Evolutionary conservation across 176 grass and related monocot species (phyloP).

Genomic region (Saccharum officinarum): DNA sequence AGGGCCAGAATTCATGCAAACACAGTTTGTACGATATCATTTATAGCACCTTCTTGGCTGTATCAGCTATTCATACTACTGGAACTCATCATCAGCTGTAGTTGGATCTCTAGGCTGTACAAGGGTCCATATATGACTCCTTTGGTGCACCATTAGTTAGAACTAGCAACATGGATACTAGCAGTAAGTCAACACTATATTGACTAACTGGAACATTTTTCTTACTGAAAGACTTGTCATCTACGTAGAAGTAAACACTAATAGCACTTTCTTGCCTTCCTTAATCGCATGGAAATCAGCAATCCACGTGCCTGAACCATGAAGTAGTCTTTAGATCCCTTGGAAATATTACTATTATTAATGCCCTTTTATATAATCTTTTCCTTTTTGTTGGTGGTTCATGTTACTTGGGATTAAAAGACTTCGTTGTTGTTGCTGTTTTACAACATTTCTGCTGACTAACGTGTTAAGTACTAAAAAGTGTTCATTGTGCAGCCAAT

Average conservation of each 20-base stretch:
- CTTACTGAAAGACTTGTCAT: conserved; percentile 5
- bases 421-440: not conserved
- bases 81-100: conserved; percentile 5
- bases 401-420: not conserved
- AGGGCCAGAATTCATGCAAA: conserved; percentile 17
- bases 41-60: not conserved
- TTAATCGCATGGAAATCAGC: not conserved
- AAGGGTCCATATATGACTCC: not conserved
- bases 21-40: not conserved
- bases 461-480: conserved; percentile 25
- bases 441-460: conserved; percentile 26
- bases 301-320: not conserved
- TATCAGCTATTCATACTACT: conserved; percentile 8
- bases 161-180: conserved; percentile 22
- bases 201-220: not conserved
- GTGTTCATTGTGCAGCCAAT: conserved; percentile 31
- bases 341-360: not conserved
- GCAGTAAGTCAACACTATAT: not conserved
- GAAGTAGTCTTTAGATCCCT: not conserved
- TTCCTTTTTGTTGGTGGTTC: not conserved
- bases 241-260: conserved; percentile 20
- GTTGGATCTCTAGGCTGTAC: conserved; percentile 11
- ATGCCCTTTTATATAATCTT: not conserved
- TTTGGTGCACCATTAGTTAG: not conserved
- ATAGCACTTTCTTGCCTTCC: not conserved